Evolutionary conservation across 73 alveolate genomes (phyloP).

Genomic region (Tetrahymena malaccensis): DNA sequence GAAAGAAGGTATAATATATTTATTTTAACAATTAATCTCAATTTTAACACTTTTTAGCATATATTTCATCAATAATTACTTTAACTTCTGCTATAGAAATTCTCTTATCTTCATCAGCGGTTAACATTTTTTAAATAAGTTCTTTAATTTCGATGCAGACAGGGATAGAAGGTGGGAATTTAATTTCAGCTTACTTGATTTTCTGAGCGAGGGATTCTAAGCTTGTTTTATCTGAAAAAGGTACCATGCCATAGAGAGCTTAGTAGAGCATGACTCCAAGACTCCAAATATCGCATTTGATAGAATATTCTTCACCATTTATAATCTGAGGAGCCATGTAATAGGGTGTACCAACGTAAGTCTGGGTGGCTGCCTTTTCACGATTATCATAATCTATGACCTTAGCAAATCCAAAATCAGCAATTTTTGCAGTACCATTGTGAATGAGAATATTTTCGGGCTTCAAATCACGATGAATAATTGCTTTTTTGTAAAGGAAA

Average conservation of each 20-base stretch:
- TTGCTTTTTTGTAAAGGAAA: slow-evolving; percentile 17
- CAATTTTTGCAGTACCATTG: slow-evolving; percentile 33
- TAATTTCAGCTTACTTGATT: background rate
- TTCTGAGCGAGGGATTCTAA: background rate
- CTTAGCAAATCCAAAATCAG: slow-evolving; percentile 46
- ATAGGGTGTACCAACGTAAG: slow-evolving; percentile 41
- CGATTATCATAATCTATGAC: slow-evolving; percentile 28
- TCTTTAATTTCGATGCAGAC: background rate
- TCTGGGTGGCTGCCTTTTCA: slow-evolving; percentile 30
- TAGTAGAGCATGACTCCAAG: background rate
- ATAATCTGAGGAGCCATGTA: slow-evolving; percentile 41
- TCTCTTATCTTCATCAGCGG: background rate
- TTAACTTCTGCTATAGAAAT: background rate
- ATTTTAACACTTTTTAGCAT: background rate
- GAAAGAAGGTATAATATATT: background rate
- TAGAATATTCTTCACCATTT: slow-evolving; percentile 22
- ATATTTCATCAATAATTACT: background rate
- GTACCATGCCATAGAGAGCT: background rate
- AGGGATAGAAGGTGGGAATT: background rate
- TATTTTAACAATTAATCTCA: background rate
- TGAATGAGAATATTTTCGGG: slow-evolving; percentile 42
- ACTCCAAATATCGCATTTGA: background rate
- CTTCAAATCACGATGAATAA: slow-evolving; percentile 26
- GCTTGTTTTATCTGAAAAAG: background rate
- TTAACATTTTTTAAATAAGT: background rate